Conservation (phyloP, 371 early-diverging fungal species). For the Saksenaea oblongispora region DNA sequence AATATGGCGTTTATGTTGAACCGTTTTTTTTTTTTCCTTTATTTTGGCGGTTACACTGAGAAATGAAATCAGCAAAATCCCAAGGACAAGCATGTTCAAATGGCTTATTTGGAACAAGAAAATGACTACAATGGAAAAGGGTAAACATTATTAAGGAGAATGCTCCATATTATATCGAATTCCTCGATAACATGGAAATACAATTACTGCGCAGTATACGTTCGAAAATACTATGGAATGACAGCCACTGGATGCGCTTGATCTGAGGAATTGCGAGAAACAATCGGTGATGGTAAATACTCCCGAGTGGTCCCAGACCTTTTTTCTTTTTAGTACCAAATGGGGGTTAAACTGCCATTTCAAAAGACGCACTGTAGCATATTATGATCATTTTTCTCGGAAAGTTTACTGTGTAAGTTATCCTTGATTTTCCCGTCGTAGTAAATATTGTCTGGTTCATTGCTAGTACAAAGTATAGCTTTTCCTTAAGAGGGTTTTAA, state of each 20-base stretch:
- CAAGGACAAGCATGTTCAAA: background rate
- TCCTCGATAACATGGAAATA: too few relatives aligned
- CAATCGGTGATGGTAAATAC: background rate
- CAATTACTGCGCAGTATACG: too few relatives aligned
- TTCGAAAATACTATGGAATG: too few relatives aligned
- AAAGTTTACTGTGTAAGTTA: too few relatives aligned
- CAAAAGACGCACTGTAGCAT: background rate
- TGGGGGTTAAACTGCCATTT: background rate
- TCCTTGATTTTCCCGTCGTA: too few relatives aligned
- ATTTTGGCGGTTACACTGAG: slow-evolving; percentile 2
- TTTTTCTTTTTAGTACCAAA: slow-evolving; percentile 3
- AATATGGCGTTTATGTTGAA: background rate
- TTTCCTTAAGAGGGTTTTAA: too few relatives aligned
- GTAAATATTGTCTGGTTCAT: too few relatives aligned
- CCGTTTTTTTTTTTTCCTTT: background rate
- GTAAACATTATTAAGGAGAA: too few relatives aligned
- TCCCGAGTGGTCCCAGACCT: background rate
- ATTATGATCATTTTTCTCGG: too few relatives aligned
- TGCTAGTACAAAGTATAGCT: too few relatives aligned
- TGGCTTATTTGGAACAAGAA: background rate
- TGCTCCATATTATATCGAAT: too few relatives aligned
- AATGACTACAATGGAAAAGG: too few relatives aligned
- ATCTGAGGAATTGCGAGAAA: background rate
- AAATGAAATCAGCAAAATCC: background rate
- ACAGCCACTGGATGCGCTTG: background rate